Conservation (phyloP, 2,329 filamentous ascomycete genomes). For the Sodiomyces alkalinus region DNA sequence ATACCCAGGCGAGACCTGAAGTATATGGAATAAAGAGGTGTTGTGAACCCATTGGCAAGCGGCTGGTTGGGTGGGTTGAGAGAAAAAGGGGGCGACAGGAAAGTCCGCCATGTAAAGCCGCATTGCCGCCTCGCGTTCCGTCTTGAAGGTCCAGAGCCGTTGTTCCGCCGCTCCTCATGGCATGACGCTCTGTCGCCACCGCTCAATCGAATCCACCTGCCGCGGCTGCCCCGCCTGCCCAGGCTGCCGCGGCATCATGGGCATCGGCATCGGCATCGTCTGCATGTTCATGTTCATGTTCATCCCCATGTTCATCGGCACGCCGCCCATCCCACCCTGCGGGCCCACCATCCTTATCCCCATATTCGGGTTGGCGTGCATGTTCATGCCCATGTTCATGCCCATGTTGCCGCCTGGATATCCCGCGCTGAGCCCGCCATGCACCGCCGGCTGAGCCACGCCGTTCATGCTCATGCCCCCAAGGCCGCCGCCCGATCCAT, state of each 20-base stretch:
- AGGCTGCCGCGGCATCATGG: constrained; percentile 1
- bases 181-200: constrained; percentile 26
- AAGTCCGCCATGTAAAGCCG: no score
- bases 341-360: background rate
- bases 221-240: background rate
- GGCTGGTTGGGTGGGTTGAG: no score
- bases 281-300: constrained; percentile 6
- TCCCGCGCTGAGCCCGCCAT: background rate
- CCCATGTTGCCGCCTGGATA: constrained; percentile 5
- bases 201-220: constrained; percentile 10
- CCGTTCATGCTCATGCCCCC: constrained; percentile 14
- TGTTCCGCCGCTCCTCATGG: background rate
- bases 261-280: constrained; percentile 7
- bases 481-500: constrained; percentile 27
- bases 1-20: no score
- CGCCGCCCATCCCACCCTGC: constrained; percentile 4
- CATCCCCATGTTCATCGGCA: constrained; percentile 11
- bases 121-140: background rate
- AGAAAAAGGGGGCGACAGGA: no score
- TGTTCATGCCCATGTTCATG: constrained; percentile 10
- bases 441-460: no score
- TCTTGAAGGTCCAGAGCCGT: background rate
- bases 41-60: no score
- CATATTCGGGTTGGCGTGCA: constrained; percentile 1
- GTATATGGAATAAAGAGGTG: no score